Percentiles rank a stretch among this genome's conserved stretches.
Evolutionary conservation across 2,329 filamentous ascomycete genomes (phyloP).

Genomic region (Epichloe coenophiala): DNA sequence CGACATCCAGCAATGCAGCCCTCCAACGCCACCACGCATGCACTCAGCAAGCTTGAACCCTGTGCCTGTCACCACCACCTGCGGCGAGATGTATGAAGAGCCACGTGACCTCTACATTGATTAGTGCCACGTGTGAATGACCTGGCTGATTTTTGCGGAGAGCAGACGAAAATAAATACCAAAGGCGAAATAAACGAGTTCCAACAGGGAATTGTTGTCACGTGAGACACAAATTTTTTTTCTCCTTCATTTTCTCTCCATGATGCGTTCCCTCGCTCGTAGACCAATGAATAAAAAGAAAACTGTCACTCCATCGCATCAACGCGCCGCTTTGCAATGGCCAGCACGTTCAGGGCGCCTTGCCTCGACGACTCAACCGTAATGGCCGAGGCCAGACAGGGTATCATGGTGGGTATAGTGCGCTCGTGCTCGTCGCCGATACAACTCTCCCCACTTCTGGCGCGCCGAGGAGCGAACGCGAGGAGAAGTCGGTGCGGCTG

Average conservation of each 20-base stretch:
- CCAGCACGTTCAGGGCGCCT: neutral
- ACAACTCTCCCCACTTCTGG: constrained; percentile 19
- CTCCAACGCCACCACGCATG: constrained; percentile 1
- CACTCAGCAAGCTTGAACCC: neutral
- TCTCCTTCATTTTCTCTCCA: neutral
- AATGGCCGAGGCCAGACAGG: constrained; percentile 22
- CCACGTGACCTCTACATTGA: neutral
- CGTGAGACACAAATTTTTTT: neutral
- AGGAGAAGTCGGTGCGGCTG: constrained; percentile 24
- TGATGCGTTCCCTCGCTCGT: neutral
- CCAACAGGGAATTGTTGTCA: neutral
- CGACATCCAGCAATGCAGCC: constrained; percentile 2
- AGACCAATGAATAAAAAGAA: neutral
- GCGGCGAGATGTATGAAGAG: neutral
- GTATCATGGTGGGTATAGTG: constrained; percentile 28
- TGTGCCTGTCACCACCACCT: neutral
- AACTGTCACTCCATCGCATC: neutral
- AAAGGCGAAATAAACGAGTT: neutral
- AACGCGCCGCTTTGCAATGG: constrained; percentile 1
- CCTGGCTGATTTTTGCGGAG: neutral
- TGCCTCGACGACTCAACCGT: constrained; percentile 8
- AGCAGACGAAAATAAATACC: neutral
- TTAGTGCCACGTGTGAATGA: neutral
- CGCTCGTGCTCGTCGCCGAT: constrained; percentile 24
- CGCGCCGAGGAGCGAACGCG: constrained; percentile 16